Evolutionary conservation across 768 basidiomycete genomes (phyloP).

Genomic region (Lepiota venenata): DNA sequence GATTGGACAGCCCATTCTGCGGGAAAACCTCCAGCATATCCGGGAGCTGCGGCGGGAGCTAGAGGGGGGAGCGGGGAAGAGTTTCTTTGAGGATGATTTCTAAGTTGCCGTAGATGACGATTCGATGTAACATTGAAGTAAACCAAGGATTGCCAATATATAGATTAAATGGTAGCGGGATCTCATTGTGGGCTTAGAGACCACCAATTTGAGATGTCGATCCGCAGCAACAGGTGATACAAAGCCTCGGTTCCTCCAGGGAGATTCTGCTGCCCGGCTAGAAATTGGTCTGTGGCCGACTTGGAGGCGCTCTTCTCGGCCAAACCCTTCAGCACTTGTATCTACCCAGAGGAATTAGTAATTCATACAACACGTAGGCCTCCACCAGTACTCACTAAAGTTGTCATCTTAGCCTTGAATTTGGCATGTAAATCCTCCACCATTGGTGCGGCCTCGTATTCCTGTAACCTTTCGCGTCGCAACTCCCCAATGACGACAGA

Average conservation of each 20-base stretch:
- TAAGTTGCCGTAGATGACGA: not conserved
- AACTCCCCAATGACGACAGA: constrained; percentile 63
- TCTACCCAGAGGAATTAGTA: constrained; percentile 30
- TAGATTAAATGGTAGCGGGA: not conserved
- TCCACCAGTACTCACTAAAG: constrained; percentile 44
- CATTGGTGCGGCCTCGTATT: constrained; percentile 58
- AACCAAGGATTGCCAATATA: not conserved
- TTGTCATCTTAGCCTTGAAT: constrained; percentile 53
- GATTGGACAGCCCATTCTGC: constrained; percentile 12
- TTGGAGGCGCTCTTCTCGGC: constrained; percentile 45
- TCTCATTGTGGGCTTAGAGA: constrained; percentile 14
- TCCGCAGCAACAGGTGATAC: constrained; percentile 48
- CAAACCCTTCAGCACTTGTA: constrained; percentile 49
- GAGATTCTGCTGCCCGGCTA: constrained; percentile 29
- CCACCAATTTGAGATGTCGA: constrained; percentile 65
- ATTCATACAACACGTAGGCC: constrained; percentile 3
- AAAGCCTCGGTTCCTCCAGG: constrained; percentile 53
- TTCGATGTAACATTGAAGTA: too few relatives aligned
- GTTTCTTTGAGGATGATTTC: constrained; percentile 7
- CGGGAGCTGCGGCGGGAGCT: constrained; percentile 1
- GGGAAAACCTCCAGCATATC: not conserved
- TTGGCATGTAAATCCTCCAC: constrained; percentile 51
- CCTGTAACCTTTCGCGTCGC: constrained; percentile 48
- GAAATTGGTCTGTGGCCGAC: constrained; percentile 19
- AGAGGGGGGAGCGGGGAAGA: constrained; percentile 1